Base-by-base conservation (phyloP, 2,329 filamentous ascomycete genomes). In the Cryoendolithus antarcticus region DNA sequence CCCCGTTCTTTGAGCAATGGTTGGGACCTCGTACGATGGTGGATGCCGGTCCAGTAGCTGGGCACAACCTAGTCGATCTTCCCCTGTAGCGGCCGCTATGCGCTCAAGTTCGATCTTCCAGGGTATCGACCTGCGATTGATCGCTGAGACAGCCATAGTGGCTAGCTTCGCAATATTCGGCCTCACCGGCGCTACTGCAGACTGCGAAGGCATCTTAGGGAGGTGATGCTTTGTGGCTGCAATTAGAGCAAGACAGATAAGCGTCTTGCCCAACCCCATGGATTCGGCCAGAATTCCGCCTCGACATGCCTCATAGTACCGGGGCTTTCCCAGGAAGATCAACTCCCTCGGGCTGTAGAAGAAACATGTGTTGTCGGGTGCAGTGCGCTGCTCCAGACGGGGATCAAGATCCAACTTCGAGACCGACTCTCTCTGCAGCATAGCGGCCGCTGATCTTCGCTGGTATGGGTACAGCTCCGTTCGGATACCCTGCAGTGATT, bases 251-350 rank as follows among this genome's bases (percentile, higher is more conserved):
- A 96, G 63, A 46, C 82, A 89, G 9, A 95, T 93, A 19, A 95
- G 62, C 0, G 89, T 95, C 63, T 95, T 96, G 0, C 89, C 88
- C 34, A 63, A 38, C 4, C 80, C 81, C 82, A 88, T 88, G 46
- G 83, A 80, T 54, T 91, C 84, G 0, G 82, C 82, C 9, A 86
- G 63, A 9, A 89, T 81, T 2, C 86, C 89, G 28, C 88, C 86
- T 42, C 72, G 70, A 4, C 79, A 72, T 19, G 76, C 71, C 33
- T 91, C 85, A 49, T 89, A 94, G 42, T 74, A 73, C 2, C 72
- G 70, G 7, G 82, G 78, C 11, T 81, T 73, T 30, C 67, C 67
- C 0, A 83, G 56, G 35, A 86, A 71, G 0, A 67, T 65, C 0
- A 75, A 74, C 10, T 75, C 71, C 33, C 79, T 71, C 4, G 72